Percentiles rank a stretch among this genome's conserved stretches.
phyloP scores from a whole-genome alignment of 768 basidiomycete genomes.

The Mycena polygramma region DNA sequence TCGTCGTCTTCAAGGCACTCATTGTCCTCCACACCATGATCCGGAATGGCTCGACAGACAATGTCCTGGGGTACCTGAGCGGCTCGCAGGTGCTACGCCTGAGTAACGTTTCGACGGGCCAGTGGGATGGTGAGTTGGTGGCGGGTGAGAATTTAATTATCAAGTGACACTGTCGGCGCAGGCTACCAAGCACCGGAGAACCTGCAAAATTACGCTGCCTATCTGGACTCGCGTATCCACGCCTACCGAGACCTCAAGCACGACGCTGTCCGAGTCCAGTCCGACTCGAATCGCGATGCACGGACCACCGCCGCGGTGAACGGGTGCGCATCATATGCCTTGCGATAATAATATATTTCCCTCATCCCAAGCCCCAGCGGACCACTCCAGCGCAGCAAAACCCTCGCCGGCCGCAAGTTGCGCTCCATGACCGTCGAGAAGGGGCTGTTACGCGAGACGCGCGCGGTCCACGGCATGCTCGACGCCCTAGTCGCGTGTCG shows the following conservation, averaged over 20 bases:
- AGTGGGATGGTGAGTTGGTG: conserved; percentile 83
- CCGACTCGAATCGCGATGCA: conserved; percentile 91
- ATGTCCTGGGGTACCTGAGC: conserved; percentile 87
- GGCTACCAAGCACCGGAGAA: conserved; percentile 91
- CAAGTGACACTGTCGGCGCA: conserved; percentile 44
- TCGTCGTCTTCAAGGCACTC: conserved; percentile 98
- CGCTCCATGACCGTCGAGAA: conserved; percentile 96
- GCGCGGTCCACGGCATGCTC: conserved; percentile 90
- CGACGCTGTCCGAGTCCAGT: conserved; percentile 93
- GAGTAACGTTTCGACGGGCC: conserved; percentile 82
- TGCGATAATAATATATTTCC: not conserved
- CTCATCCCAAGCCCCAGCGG: not conserved
- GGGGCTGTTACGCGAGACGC: conserved; percentile 92
- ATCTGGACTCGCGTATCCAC: conserved; percentile 89
- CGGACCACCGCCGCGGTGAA: conserved; percentile 75
- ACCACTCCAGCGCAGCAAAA: conserved; percentile 73
- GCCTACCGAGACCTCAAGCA: conserved; percentile 94
- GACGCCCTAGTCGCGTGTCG: conserved; percentile 89
- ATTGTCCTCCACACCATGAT: conserved; percentile 98
- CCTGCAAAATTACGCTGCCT: conserved; percentile 87
- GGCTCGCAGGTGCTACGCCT: conserved; percentile 85
- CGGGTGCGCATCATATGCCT: conserved; percentile 8
- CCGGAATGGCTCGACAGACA: conserved; percentile 95
- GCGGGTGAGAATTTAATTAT: not conserved
- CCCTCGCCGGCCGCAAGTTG: conserved; percentile 85